These are phyloP conservation scores for Penicillium soppii DNA, from an alignment of 495 filamentous ascomycete genomes.

Conservation along the genomic window DNA sequence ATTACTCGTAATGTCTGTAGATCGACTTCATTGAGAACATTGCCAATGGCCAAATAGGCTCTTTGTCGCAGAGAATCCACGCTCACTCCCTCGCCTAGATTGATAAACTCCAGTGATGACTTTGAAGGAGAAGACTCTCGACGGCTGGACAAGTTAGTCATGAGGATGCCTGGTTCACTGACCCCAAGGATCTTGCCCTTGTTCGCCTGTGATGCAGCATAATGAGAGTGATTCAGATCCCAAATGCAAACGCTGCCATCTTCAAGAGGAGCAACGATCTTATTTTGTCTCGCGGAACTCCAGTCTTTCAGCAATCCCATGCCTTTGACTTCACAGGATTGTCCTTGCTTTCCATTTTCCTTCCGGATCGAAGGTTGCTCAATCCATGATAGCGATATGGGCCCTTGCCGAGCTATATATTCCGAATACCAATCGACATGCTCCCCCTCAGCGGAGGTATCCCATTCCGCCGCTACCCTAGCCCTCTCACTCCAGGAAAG, in stretches of 20 bases:
- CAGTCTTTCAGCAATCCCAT: slow-evolving; percentile 60
- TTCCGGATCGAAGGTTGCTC: slow-evolving; percentile 51
- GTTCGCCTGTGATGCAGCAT: slow-evolving; percentile 31
- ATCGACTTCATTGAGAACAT: slow-evolving; percentile 77
- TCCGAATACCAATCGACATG: slow-evolving; percentile 80
- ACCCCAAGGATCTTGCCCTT: slow-evolving; percentile 65
- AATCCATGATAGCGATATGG: slow-evolving; percentile 73
- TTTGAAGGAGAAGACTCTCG: slow-evolving; percentile 41
- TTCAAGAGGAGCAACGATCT: slow-evolving; percentile 76
- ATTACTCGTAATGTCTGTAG: slow-evolving; percentile 73
- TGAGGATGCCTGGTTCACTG: slow-evolving; percentile 65
- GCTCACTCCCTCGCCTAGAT: slow-evolving; percentile 79
- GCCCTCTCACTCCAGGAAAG: slow-evolving; percentile 38
- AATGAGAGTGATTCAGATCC: slow-evolving; percentile 67
- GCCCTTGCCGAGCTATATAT: slow-evolving; percentile 79
- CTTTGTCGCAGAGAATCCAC: slow-evolving; percentile 68
- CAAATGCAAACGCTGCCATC: slow-evolving; percentile 85
- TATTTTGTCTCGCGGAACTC: slow-evolving; percentile 45
- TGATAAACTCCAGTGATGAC: slow-evolving; percentile 56
- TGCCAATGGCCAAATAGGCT: slow-evolving; percentile 77
- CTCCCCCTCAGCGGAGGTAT: slow-evolving; percentile 65
- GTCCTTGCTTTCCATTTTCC: slow-evolving; percentile 29
- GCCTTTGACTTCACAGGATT: slow-evolving; percentile 57
- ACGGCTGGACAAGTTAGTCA: slow-evolving; percentile 42
- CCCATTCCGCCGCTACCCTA: slow-evolving; percentile 73